phyloP scores from a whole-genome alignment of 192 early-diverging fungal species.

The Podila epigama region DNA sequence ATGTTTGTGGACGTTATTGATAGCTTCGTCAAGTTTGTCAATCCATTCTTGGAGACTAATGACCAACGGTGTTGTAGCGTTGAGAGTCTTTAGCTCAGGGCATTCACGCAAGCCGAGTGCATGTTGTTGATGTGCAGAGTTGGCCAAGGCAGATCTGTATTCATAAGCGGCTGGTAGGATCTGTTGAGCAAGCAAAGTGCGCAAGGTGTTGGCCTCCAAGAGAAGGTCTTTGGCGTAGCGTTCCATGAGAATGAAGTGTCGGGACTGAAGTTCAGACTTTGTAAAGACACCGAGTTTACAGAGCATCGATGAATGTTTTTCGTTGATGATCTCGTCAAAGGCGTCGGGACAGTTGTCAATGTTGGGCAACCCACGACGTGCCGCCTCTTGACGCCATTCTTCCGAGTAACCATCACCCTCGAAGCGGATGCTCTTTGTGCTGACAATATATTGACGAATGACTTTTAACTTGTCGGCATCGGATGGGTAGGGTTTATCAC shows the following conservation, averaged over 20 bases:
- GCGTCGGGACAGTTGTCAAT: slow-evolving; percentile 89
- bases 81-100: slow-evolving; percentile 76
- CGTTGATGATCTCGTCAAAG: slow-evolving; percentile 78
- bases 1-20: slow-evolving; percentile 58
- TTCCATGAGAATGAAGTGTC: slow-evolving; percentile 94
- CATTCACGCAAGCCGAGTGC: slow-evolving; percentile 51
- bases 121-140: slow-evolving; percentile 76
- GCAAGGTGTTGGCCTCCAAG: slow-evolving; percentile 90
- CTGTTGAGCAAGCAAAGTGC: slow-evolving; percentile 76
- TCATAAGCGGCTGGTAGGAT: slow-evolving; percentile 87
- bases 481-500: slow-evolving; percentile 72
- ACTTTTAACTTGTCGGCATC: slow-evolving; percentile 88
- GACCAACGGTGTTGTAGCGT: slow-evolving; percentile 67
- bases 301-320: slow-evolving; percentile 76
- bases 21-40: slow-evolving; percentile 59
- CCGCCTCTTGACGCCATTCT: slow-evolving; percentile 90
- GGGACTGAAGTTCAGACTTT: slow-evolving; percentile 82
- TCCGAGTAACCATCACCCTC: slow-evolving; percentile 97
- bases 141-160: slow-evolving; percentile 87
- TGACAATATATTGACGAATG: slow-evolving; percentile 80
- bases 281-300: slow-evolving; percentile 82
- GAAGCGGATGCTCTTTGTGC: slow-evolving; percentile 86
- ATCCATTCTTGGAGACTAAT: slow-evolving; percentile 58
- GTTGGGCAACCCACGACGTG: slow-evolving; percentile 92
- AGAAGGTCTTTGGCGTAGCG: slow-evolving; percentile 95